A percentile compares a stretch with the other conserved stretches of the same genome.
Conservation (phyloP, 495 filamentous ascomycete species). For the Aspergillus mulundensis region DNA sequence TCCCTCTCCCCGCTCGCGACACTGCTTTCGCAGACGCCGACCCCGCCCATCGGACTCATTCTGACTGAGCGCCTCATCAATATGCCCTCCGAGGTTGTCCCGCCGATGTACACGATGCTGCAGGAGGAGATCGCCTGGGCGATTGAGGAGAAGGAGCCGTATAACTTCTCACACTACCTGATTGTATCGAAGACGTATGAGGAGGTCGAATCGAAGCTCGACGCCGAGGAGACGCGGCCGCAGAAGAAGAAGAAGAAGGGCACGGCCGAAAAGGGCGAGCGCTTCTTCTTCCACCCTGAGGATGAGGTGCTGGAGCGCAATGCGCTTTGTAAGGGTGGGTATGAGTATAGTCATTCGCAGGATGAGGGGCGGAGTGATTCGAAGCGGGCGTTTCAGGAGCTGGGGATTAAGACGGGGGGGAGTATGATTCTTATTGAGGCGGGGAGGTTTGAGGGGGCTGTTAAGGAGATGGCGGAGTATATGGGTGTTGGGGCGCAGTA, state of each 20-base stretch:
- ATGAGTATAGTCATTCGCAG: constrained; percentile 71
- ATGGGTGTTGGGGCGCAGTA: constrained; percentile 55
- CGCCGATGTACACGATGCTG: constrained; percentile 96
- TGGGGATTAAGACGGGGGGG: constrained; percentile 80
- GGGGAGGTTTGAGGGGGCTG: constrained; percentile 59
- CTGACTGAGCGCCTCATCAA: constrained; percentile 92
- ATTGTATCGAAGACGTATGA: constrained; percentile 85
- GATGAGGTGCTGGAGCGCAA: constrained; percentile 83
- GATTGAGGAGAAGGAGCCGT: constrained; percentile 85
- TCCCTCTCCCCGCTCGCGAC: constrained; percentile 49
- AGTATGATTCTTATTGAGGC: constrained; percentile 76
- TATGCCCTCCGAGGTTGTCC: constrained; percentile 84
- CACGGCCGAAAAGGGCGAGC: constrained; percentile 39
- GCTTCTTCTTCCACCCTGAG: constrained; percentile 94
- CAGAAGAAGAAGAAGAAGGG: constrained; percentile 75
- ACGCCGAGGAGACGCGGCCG: constrained; percentile 61
- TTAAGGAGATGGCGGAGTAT: constrained; percentile 69
- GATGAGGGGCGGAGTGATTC: constrained; percentile 79
- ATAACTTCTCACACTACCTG: constrained; percentile 88
- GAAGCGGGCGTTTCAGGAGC: constrained; percentile 89
- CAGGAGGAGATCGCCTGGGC: constrained; percentile 89
- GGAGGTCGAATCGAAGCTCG: constrained; percentile 78
- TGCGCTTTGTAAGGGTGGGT: constrained; percentile 60
- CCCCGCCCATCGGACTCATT: constrained; percentile 71
- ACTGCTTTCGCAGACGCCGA: constrained; percentile 50